These are phyloP conservation scores for Tillandsia leiboldiana DNA, from an alignment of 176 grass and related monocot genomes.

Conservation along the genomic window DNA sequence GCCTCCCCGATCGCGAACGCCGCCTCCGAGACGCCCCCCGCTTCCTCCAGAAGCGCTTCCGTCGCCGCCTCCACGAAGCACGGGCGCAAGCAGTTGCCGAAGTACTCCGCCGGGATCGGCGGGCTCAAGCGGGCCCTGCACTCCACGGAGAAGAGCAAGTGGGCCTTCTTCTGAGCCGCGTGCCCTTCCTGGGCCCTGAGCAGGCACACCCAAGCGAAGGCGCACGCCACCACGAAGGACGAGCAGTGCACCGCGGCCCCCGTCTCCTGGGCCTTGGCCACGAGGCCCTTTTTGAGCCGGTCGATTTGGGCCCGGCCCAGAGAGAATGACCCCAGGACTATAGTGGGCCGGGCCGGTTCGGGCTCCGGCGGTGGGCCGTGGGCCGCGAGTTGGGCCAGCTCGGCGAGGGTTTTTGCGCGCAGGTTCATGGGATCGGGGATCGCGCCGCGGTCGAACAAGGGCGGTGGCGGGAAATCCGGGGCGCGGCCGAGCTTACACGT, in stretches of 20 bases:
- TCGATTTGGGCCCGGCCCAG: slow-evolving; percentile 59
- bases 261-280: slow-evolving; percentile 5
- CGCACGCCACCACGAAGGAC: slow-evolving; percentile 78
- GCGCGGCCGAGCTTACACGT: not conserved
- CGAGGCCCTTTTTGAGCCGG: slow-evolving; percentile 40
- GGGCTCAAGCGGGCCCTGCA: slow-evolving; percentile 59
- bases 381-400: not conserved
- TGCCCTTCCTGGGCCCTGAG: slow-evolving; percentile 12
- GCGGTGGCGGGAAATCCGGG: not conserved
- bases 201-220: slow-evolving; percentile 79
- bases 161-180: slow-evolving; percentile 12
- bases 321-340: slow-evolving; percentile 53
- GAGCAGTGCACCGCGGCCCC: slow-evolving; percentile 46
- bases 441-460: not conserved
- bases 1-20: slow-evolving; percentile 48
- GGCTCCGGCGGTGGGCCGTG: slow-evolving; percentile 24
- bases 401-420: not conserved
- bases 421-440: not conserved
- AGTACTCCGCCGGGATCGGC: slow-evolving; percentile 51
- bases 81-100: slow-evolving; percentile 84
- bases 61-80: slow-evolving; percentile 67
- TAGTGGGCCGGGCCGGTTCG: too few relatives aligned
- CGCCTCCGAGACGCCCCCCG: slow-evolving; percentile 41
- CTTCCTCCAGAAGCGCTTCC: slow-evolving; percentile 26
- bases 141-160: slow-evolving; percentile 79